phyloP scores from a whole-genome alignment of 441 rosid species.

The Eruca vesicaria region DNA sequence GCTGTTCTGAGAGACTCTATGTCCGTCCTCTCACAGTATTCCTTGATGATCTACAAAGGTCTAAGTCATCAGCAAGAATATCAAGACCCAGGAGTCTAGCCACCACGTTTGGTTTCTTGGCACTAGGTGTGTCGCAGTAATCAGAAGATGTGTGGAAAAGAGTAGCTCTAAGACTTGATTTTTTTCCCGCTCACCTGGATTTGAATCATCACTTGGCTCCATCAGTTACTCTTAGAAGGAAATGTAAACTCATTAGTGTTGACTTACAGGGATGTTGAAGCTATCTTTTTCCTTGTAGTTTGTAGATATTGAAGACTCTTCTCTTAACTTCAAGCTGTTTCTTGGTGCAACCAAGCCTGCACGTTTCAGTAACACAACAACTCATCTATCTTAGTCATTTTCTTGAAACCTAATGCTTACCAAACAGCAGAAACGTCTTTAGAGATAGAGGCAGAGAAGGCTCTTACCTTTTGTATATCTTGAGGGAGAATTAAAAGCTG shows the following conservation, averaged over 20 bases:
- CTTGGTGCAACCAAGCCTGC: conserved; percentile 25
- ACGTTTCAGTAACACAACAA: conserved; percentile 8
- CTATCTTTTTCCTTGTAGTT: conserved; percentile 5
- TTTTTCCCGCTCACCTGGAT: conserved; percentile 2
- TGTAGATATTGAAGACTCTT: conserved; percentile 10
- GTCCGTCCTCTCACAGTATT: background rate
- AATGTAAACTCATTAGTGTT: background rate
- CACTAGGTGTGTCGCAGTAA: conserved; percentile 7
- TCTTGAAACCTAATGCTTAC: background rate
- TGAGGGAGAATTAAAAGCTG: conserved; percentile 8
- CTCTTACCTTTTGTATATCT: conserved; percentile 12
- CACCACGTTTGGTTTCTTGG: conserved; percentile 26
- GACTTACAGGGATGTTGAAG: conserved; percentile 24
- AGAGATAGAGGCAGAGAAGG: background rate
- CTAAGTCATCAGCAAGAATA: conserved; percentile 13
- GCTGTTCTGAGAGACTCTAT: background rate
- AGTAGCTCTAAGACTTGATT: conserved; percentile 6
- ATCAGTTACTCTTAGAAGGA: conserved; percentile 3
- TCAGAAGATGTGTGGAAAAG: background rate
- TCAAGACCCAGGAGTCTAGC: conserved; percentile 34
- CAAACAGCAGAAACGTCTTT: background rate
- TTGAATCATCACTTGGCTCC: conserved; percentile 5
- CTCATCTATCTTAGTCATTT: background rate
- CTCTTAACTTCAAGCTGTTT: conserved; percentile 24
- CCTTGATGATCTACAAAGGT: background rate